Evolutionary conservation across 441 rosid genomes (phyloP), one percentile per base, ranked within the genome.

Genomic region (Arabidopsis hybrid): DNA sequence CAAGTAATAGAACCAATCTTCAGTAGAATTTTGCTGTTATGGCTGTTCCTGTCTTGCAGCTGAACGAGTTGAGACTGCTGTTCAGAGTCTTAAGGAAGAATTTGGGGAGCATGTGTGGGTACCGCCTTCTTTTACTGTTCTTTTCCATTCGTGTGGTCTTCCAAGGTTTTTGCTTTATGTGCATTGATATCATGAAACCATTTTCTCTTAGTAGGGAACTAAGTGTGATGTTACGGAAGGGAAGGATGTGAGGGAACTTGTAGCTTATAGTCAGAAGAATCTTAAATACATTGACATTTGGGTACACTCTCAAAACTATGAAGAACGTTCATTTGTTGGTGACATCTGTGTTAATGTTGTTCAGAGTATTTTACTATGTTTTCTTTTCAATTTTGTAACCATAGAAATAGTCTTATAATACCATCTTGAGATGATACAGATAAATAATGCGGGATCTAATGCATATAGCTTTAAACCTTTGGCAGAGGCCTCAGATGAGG

Each of bases 361-460:
- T 31, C 32, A 31, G 32, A 31, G 32, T 31, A 31, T 31, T 31
- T 31, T 31, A 4, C 4, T 31, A 31, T 31, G 6, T 31, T 31
- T 31, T 4, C 32, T 31, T 31, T 31, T 31, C 6, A 31, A 31
- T 31, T 31, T 4, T 31, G 32, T 31, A 31, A 31, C 32, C 32
- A 31, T 31, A 31, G 64, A 21, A 66, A 11, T 34, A 49, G 1
- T 61, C 53, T 63, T 21, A 21, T 45, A 42, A 18, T 71, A 58
- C 64, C 42, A 13, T 66, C 16, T 59, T 60, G 78, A 52, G 82
- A 83, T 80, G 80, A 76, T 87, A 83, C 97, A 95, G 97, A 92
- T 95, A 73, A 95, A 95, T 80, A 95, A 95, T 85, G 99, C 97
- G 75, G 99, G 97, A 86, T 95, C 99, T 74, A 95, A 92, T 84